These are phyloP conservation scores for Neckera pumila DNA, from an alignment of 225 moss, liverwort and hornwort species.

Conservation along the genomic window DNA sequence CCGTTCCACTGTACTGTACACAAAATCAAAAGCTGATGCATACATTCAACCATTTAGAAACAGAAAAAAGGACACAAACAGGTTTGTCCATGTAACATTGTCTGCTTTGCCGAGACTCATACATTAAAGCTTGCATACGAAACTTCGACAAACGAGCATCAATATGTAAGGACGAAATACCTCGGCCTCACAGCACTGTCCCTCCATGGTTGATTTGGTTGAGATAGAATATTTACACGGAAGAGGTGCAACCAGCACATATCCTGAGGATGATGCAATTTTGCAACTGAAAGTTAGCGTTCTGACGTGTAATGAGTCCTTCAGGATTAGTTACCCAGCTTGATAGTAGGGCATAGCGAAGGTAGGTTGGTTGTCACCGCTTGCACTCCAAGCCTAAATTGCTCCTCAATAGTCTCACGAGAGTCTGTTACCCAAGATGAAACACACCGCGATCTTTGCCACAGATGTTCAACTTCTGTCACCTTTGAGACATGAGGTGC, in stretches of 20 bases:
- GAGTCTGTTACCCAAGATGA: conserved; percentile 49
- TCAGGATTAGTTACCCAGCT: neutral
- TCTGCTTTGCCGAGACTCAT: neutral
- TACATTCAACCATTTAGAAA: neutral
- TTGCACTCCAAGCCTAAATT: conserved; percentile 34
- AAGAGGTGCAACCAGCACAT: neutral
- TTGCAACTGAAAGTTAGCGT: neutral
- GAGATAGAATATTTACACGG: neutral
- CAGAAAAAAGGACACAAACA: neutral
- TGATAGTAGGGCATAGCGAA: conserved; percentile 20
- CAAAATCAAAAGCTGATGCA: neutral
- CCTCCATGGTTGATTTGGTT: neutral
- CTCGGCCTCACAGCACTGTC: neutral
- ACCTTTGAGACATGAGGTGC: conserved; percentile 42
- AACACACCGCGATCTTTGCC: conserved; percentile 28
- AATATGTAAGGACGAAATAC: neutral
- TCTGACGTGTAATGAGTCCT: neutral
- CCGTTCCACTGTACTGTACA: neutral
- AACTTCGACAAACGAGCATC: neutral
- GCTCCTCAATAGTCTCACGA: conserved; percentile 27
- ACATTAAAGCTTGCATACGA: neutral
- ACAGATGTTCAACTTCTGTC: conserved; percentile 6
- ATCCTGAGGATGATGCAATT: neutral
- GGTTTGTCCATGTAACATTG: neutral
- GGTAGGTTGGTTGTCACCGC: conserved; percentile 45